phyloP scores from a whole-genome alignment of 179 eudicot genomes.

The Sideroxylon spinosum region DNA sequence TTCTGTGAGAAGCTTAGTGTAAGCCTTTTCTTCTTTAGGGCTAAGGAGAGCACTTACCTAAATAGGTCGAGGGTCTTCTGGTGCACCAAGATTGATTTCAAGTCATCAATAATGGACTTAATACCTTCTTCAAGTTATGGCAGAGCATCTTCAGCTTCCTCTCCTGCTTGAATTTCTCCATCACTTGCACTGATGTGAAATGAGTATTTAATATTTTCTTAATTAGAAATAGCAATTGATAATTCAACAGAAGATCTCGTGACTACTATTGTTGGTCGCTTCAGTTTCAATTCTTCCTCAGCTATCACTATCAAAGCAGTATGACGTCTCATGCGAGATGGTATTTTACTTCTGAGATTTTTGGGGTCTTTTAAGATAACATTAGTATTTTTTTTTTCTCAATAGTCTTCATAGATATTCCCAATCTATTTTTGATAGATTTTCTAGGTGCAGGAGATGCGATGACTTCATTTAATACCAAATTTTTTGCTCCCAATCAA shows the following conservation, averaged over 20 bases:
- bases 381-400: neutral
- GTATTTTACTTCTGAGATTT: neutral
- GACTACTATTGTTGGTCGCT: neutral
- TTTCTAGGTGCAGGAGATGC: neutral
- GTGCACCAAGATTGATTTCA: too few relatives aligned
- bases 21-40: too few relatives aligned
- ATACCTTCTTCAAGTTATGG: too few relatives aligned
- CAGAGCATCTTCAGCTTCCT: too few relatives aligned
- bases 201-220: neutral
- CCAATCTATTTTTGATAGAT: neutral
- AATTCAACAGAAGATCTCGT: neutral
- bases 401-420: neutral
- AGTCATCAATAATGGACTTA: too few relatives aligned
- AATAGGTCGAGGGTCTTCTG: too few relatives aligned
- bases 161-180: neutral
- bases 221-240: neutral
- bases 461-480: too few relatives aligned
- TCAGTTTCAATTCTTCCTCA: neutral
- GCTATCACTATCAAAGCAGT: neutral
- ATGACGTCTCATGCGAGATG: neutral
- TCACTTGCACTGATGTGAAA: neutral
- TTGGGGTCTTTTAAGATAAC: neutral
- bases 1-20: too few relatives aligned
- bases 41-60: too few relatives aligned
- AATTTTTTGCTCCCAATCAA: neutral